Percentiles rank a stretch among this genome's conserved stretches.
Evolutionary conservation across 306 rosid genomes (phyloP).

Genomic region (Inga oerstediana): DNA sequence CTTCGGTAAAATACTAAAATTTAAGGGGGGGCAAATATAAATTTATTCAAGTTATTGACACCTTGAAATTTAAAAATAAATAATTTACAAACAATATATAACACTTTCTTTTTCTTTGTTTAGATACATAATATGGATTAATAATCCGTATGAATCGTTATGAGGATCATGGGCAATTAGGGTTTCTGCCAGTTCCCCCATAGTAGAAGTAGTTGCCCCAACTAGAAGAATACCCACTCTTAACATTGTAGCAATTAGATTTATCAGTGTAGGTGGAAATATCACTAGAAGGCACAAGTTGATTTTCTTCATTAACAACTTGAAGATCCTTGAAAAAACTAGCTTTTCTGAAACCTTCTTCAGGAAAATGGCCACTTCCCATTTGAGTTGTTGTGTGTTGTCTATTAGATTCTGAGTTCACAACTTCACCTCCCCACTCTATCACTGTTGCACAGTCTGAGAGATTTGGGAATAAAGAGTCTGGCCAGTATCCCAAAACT

Average conservation of each 20-base stretch:
- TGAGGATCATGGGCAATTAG: background rate
- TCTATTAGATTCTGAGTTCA: background rate
- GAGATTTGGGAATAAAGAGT: background rate
- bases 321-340: background rate
- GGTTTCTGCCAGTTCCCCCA: background rate
- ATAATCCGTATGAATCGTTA: background rate
- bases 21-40: background rate
- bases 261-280: too few relatives aligned
- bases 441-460: background rate
- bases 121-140: background rate
- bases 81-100: background rate
- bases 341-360: background rate
- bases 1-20: background rate
- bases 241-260: background rate
- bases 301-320: background rate
- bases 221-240: background rate
- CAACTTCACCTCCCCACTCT: constrained; percentile 4
- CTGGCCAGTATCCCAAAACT: constrained; percentile 2
- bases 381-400: too few relatives aligned
- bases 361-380: background rate
- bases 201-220: background rate
- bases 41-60: background rate
- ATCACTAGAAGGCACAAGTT: too few relatives aligned
- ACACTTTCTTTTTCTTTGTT: background rate
- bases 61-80: background rate